These are phyloP conservation scores for Leccinellum luteum DNA, from an alignment of 768 basidiomycete genomes.

Conservation along the genomic window DNA sequence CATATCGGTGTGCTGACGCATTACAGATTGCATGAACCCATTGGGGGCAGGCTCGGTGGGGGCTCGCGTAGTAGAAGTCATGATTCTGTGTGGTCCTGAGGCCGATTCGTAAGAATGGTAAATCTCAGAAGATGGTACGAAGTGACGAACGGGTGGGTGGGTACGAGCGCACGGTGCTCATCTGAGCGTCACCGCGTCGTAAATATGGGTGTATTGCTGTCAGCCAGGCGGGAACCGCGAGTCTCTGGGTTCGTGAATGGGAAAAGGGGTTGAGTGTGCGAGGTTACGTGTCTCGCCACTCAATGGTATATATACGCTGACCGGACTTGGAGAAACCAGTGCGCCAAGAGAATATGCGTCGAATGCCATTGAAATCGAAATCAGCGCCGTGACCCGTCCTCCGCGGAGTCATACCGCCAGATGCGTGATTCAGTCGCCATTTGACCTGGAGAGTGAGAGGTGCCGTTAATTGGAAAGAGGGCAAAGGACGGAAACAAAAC, in stretches of 20 bases:
- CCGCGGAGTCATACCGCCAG: not conserved
- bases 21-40: constrained; percentile 25
- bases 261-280: not conserved
- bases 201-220: not conserved
- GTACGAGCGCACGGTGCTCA: constrained; percentile 11
- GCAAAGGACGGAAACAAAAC: not conserved
- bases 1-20: constrained; percentile 3
- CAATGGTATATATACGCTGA: constrained; percentile 1
- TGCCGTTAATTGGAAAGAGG: not conserved
- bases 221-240: constrained; percentile 2
- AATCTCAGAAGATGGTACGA: not conserved
- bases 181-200: constrained; percentile 1
- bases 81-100: constrained; percentile 12
- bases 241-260: constrained; percentile 4
- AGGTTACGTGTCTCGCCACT: not conserved
- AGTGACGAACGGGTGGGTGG: constrained; percentile 7
- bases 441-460: not conserved
- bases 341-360: constrained; percentile 13
- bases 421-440: not conserved
- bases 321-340: constrained; percentile 2
- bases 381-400: not conserved
- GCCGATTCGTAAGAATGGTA: not conserved
- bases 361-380: not conserved
- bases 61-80: constrained; percentile 11
- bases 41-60: constrained; percentile 15